Base-by-base conservation (phyloP, 140 eudicot species). In the Erigeron philadelphicus region DNA sequence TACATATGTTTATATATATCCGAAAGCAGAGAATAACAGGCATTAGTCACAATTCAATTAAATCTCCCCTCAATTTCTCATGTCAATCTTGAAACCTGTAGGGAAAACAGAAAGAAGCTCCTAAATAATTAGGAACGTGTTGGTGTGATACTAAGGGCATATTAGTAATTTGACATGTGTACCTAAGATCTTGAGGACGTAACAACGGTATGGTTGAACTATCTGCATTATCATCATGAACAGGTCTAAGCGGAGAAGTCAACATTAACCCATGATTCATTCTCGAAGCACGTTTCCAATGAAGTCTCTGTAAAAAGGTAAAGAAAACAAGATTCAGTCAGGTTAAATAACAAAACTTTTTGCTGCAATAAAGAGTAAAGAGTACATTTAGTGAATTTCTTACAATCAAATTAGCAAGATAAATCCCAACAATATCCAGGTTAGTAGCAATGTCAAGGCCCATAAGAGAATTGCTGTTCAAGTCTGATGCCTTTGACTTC, bases 211-310 rank as follows among this genome's bases (percentile, higher is more conserved):
- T 38, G 69, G 73, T 76, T 35, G 91, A 86, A 72, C 87, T 61
- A 66, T 84, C 83, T 35, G 78, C 79, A 50, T 77, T 76, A 44
- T 82, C 80, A 74, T 78, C 78, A 46, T 80, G 45, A 80, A 88
- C 86, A 17, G 87, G 87, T 56, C 97, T 88, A 55, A 91, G 88
- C 1, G 97, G 96, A 74, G 97, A 91, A 58, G 96, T 88, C 81
- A 88, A 66, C 96, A 88, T 84, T 78, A 91, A 73, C 53, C 97
- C 96, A 60, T 78, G 88, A 75, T 74, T 85, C 79, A 60, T 69
- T 77, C 91, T 84, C 35, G 97, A 91, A 64, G 97, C 96, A 71
- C 96, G 97, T 78, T 88, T 91, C 97, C 97, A 91, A 47, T 88
- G 87, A 52, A 88, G 84, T 80, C 96, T 74, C 97, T 91, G 76